Conservation (phyloP, 768 basidiomycete species). For the Xerocomellus intermedius region DNA sequence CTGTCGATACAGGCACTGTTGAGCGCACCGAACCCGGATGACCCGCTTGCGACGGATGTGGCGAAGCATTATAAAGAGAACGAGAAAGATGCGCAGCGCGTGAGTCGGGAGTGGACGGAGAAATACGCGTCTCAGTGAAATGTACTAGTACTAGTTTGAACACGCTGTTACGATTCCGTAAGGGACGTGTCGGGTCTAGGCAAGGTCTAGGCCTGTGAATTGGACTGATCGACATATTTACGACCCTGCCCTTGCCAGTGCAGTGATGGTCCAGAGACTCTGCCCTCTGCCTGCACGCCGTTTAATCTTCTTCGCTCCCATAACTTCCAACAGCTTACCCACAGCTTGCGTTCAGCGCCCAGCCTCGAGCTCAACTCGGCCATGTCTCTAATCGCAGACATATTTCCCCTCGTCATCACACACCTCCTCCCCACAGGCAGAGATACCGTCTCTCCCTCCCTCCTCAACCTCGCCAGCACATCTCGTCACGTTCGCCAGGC, state of each 20-base stretch:
- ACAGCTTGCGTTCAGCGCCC: neutral
- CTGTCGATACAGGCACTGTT: slow-evolving; percentile 96
- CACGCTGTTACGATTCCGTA: slow-evolving; percentile 13
- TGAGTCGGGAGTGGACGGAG: slow-evolving; percentile 95
- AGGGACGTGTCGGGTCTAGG: slow-evolving; percentile 11
- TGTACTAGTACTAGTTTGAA: slow-evolving; percentile 1
- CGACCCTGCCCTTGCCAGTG: slow-evolving; percentile 6
- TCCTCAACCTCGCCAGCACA: slow-evolving; percentile 25
- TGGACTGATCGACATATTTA: slow-evolving; percentile 18
- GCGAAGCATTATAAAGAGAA: slow-evolving; percentile 99
- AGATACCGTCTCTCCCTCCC: slow-evolving; percentile 9
- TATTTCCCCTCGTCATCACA: slow-evolving; percentile 33
- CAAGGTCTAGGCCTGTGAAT: slow-evolving; percentile 26
- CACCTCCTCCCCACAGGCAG: slow-evolving; percentile 15
- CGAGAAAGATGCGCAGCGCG: slow-evolving; percentile 88
- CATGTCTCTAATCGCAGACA: slow-evolving; percentile 36
- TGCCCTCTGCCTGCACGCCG: slow-evolving; percentile 13
- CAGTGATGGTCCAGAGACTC: neutral
- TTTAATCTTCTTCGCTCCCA: neutral
- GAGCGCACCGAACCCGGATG: slow-evolving; percentile 94
- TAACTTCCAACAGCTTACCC: neutral
- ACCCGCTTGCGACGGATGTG: slow-evolving; percentile 90
- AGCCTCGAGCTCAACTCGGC: neutral
- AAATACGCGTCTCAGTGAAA: slow-evolving; percentile 59
- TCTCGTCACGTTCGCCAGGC: slow-evolving; percentile 29